Percentiles rank a stretch among this genome's conserved stretches.
Conservation (phyloP, 2,329 filamentous ascomycete species). For the Fusarium robinianum region DNA sequence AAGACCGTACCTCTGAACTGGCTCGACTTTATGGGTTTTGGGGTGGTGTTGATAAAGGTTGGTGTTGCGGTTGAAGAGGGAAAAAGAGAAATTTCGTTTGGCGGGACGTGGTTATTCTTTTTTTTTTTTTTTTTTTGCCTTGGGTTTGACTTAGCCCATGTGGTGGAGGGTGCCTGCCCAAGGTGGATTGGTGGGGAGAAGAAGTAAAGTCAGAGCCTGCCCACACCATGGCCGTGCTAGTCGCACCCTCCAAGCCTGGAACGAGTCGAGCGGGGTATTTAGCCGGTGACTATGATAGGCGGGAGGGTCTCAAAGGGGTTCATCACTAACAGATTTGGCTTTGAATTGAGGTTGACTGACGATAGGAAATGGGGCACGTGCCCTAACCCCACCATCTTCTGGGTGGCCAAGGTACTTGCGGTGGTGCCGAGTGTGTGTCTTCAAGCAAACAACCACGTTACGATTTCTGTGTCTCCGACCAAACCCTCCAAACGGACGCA, state of each 20-base stretch:
- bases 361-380: constrained; percentile 25
- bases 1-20: constrained; percentile 62
- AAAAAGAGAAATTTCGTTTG: constrained; percentile 47
- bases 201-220: constrained; percentile 32
- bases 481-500: too few species aligned
- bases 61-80: constrained; percentile 52
- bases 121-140: constrained; percentile 33
- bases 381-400: constrained; percentile 27
- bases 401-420: constrained; percentile 29
- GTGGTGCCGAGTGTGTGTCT: constrained; percentile 15
- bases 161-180: constrained; percentile 26
- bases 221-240: constrained; percentile 5
- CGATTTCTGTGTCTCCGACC: too few species aligned
- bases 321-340: constrained; percentile 22
- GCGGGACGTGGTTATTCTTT: constrained; percentile 42
- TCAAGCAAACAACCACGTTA: constrained; percentile 16
- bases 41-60: constrained; percentile 54
- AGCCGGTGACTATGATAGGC: constrained; percentile 19
- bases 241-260: constrained; percentile 14
- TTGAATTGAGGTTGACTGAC: background rate
- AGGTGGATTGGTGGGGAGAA: constrained; percentile 28
- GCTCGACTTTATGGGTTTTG: constrained; percentile 51
- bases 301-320: background rate
- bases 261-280: constrained; percentile 19
- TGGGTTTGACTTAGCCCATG: constrained; percentile 27